Evolutionary conservation across 2,329 filamentous ascomycete genomes (phyloP).

Genomic region (Colletotrichum sp.): DNA sequence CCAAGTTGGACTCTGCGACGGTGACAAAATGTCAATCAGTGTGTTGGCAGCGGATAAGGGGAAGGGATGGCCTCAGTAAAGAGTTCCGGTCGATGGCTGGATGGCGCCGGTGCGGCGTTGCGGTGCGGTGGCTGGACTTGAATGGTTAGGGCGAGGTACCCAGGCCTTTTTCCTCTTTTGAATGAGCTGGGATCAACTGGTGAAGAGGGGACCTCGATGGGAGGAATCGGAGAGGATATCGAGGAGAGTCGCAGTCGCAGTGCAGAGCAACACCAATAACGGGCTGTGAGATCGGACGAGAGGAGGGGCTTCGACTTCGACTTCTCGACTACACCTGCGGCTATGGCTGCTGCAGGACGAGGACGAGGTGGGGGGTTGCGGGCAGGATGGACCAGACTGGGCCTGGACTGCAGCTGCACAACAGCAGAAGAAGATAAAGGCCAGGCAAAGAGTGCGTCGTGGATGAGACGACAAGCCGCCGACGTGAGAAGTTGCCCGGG

Average conservation of each 20-base stretch:
- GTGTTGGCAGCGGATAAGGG: conserved; percentile 7
- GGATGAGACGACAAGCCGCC: conserved; percentile 18
- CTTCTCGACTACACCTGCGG: background rate
- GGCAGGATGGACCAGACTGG: background rate
- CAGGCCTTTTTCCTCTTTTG: background rate
- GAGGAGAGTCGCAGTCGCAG: background rate
- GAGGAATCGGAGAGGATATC: background rate
- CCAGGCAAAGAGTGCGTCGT: background rate
- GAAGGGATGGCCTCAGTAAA: background rate
- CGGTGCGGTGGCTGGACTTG: background rate
- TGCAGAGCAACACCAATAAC: background rate
- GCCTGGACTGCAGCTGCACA: background rate
- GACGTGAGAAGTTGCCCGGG: background rate
- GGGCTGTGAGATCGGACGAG: conserved; percentile 4
- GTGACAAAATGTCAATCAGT: conserved; percentile 10
- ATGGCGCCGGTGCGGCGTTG: background rate
- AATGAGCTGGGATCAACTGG: background rate
- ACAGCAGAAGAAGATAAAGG: background rate
- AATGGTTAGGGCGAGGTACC: background rate
- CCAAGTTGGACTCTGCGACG: background rate
- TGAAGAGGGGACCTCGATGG: background rate
- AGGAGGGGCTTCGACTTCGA: background rate
- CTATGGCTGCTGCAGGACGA: background rate
- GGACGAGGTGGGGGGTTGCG: background rate
- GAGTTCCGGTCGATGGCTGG: conserved; percentile 7